A percentile compares a stretch with the other conserved stretches of the same genome.
Evolutionary conservation across 805 yeast species (phyloP).

Genomic region (Ogataea pilisensis): DNA sequence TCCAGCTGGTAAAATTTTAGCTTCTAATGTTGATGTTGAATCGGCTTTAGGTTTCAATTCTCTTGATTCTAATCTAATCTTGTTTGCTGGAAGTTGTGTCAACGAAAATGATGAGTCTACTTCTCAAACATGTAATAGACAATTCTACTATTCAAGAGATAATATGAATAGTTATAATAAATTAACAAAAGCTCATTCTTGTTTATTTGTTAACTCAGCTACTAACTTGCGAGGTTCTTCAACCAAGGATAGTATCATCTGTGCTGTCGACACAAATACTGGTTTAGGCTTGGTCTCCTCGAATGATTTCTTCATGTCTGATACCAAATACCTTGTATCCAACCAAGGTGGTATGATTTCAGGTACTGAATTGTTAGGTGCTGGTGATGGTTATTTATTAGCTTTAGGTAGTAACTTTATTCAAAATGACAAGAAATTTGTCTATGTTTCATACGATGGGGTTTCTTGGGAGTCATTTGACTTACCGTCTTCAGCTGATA

Average conservation of each 20-base stretch:
- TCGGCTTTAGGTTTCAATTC: constrained; percentile 37
- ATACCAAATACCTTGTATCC: constrained; percentile 25
- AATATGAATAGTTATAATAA: constrained; percentile 35
- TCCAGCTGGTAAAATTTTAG: constrained; percentile 23
- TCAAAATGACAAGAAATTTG: constrained; percentile 15
- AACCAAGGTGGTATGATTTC: constrained; percentile 30
- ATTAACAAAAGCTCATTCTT: constrained; percentile 31
- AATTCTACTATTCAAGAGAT: constrained; percentile 41
- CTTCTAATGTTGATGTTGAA: constrained; percentile 16
- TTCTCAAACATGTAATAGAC: constrained; percentile 30
- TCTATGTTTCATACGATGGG: constrained; percentile 34
- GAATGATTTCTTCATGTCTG: constrained; percentile 40
- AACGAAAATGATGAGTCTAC: constrained; percentile 15
- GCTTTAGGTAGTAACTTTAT: constrained; percentile 32
- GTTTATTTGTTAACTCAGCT: constrained; percentile 28
- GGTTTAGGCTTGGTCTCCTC: constrained; percentile 38
- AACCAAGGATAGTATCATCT: constrained; percentile 34
- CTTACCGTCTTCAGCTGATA: constrained; percentile 24
- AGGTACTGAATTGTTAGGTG: constrained; percentile 32
- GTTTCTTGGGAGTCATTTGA: constrained; percentile 30
- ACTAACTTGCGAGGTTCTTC: constrained; percentile 28
- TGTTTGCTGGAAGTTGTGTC: constrained; percentile 38
- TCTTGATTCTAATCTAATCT: constrained; percentile 31
- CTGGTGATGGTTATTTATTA: constrained; percentile 31
- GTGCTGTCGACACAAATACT: constrained; percentile 39